Evolutionary conservation across 176 grass and related monocot species (phyloP), one percentile per base, ranked within the genome.

Genomic region (Themeda triandra): DNA sequence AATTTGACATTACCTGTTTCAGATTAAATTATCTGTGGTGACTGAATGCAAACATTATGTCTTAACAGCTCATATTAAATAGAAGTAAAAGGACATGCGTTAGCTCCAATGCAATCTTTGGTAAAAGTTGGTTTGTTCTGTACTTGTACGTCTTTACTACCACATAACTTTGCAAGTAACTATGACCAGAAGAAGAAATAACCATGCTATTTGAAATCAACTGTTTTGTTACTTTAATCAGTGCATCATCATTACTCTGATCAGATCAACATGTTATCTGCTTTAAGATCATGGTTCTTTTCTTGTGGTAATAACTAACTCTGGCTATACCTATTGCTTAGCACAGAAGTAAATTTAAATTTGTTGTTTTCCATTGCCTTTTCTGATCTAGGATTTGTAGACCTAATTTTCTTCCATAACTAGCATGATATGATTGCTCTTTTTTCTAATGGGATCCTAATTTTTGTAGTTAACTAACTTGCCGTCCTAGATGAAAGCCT

Each of bases 61-160:
- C 17, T 31, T 69, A 70, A 42, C 19, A 70, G 9, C 25, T 84
- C 32, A 60, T 63, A 69, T n/a, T 17, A 31, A 35, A 17, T 6
- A 51, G 19, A 39, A 9, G 35, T 28, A 6, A 74, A 66, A 63
- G 31, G 80, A 7, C 48, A 69, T 46, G 17, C 27, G 7, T 75
- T 59, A 81, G 63, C 46, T 85, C 21, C 23, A 31, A 62, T 51
- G 63, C 36, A 30, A 76, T 69, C 48, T 85, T 85, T 53, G 78
- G 65, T 21, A 71, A 89, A 89, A 85, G 63, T 32, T 33, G 31
- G 53, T 54, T 40, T 76, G 32, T 68, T 85, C 51, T 71, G 83
- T 76, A 89, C 82, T 89, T 82, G 83, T 39, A 39, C 44, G 29
- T 80, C 82, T 85, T 73, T 82, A 81, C 32, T 69, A 51, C 37